These are phyloP conservation scores for Boletellus ananiceps DNA, from an alignment of 768 basidiomycete species.

Conservation along the genomic window DNA sequence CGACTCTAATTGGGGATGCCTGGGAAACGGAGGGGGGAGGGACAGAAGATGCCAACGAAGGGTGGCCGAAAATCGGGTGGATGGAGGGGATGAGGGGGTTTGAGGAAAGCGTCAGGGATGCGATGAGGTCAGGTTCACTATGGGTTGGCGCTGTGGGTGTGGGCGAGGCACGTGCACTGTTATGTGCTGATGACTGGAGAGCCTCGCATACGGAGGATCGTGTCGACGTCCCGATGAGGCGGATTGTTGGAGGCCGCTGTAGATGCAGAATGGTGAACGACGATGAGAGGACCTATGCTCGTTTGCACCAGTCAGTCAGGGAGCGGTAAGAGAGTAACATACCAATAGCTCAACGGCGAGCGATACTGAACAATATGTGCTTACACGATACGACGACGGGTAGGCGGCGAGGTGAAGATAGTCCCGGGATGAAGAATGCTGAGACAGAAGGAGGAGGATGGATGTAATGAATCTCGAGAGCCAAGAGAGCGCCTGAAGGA, in stretches of 20 bases:
- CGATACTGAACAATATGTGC: constrained; percentile 45
- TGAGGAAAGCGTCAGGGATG: constrained; percentile 60
- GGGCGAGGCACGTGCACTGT: constrained; percentile 23
- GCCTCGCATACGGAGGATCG: constrained; percentile 39
- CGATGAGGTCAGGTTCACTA: constrained; percentile 55
- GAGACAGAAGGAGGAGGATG: constrained; percentile 39
- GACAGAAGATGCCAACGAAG: constrained; percentile 45
- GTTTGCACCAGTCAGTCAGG: neutral
- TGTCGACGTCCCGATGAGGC: constrained; percentile 57
- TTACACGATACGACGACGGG: constrained; percentile 33
- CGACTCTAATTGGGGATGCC: constrained; percentile 23
- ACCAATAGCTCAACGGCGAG: constrained; percentile 55
- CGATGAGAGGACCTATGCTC: constrained; percentile 42
- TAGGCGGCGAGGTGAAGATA: constrained; percentile 33
- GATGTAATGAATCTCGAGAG: constrained; percentile 49
- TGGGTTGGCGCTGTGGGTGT: constrained; percentile 18
- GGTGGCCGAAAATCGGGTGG: constrained; percentile 65
- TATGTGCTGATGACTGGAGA: constrained; percentile 29
- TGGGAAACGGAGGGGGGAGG: constrained; percentile 22
- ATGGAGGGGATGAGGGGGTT: constrained; percentile 47
- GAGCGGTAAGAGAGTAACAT: constrained; percentile 22
- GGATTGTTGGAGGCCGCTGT: constrained; percentile 66
- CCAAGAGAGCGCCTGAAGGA: constrained; percentile 60
- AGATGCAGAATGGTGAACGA: constrained; percentile 57
- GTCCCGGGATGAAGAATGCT: constrained; percentile 39